A percentile compares a stretch with the other conserved stretches of the same genome.
These are phyloP conservation scores for Lentinula guzmanii DNA, from an alignment of 768 basidiomycete species.

Conservation along the genomic window DNA sequence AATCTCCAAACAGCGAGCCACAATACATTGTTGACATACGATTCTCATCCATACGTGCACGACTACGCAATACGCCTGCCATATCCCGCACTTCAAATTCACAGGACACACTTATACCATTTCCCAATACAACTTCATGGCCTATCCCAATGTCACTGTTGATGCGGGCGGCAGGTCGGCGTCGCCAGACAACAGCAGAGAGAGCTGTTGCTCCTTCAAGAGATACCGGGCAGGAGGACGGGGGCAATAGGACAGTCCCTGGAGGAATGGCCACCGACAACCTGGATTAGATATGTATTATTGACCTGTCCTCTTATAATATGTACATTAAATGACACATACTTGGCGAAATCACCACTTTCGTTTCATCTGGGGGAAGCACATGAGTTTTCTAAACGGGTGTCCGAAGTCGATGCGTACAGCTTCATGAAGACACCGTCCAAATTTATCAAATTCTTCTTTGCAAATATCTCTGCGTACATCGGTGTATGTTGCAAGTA, in stretches of 20 bases:
- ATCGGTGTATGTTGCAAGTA: slow-evolving; percentile 77
- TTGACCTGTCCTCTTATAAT: slow-evolving; percentile 9
- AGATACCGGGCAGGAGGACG: slow-evolving; percentile 10
- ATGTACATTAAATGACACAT: not conserved
- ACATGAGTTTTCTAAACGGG: not conserved
- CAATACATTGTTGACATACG: slow-evolving; percentile 62
- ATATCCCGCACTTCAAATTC: slow-evolving; percentile 19
- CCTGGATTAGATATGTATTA: slow-evolving; percentile 13
- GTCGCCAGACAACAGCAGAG: slow-evolving; percentile 44
- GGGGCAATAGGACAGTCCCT: slow-evolving; percentile 20
- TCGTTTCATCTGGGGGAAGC: slow-evolving; percentile 36
- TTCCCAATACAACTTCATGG: slow-evolving; percentile 57
- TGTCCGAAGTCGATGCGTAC: slow-evolving; percentile 35
- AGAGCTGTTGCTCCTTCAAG: slow-evolving; percentile 19
- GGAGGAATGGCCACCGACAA: slow-evolving; percentile 28
- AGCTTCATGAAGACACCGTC: slow-evolving; percentile 69
- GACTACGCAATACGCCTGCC: slow-evolving; percentile 50
- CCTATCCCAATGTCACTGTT: slow-evolving; percentile 15
- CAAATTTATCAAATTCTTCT: slow-evolving; percentile 80
- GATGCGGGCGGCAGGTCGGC: slow-evolving; percentile 34
- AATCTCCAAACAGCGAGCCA: slow-evolving; percentile 17
- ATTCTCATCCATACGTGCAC: slow-evolving; percentile 44
- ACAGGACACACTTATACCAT: slow-evolving; percentile 36
- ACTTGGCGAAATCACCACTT: slow-evolving; percentile 21
- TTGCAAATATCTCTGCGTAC: slow-evolving; percentile 80